Base-by-base conservation (phyloP, 352 stramenopile genomes). In the Pythium phragmiticola region DNA sequence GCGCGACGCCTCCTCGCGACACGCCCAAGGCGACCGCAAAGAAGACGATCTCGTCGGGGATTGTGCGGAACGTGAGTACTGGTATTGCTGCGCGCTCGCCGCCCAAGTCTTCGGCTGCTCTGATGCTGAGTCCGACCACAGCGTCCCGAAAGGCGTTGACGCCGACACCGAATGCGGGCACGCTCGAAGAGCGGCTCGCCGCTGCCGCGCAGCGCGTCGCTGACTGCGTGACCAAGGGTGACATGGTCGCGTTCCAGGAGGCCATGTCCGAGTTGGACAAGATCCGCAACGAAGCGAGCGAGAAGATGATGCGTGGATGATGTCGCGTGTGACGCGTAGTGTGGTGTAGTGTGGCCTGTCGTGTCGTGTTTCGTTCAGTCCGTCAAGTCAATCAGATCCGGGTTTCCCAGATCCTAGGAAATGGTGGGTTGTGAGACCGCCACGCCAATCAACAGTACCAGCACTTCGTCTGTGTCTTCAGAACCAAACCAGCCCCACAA, bases 201-300 rank as follows among this genome's bases (percentile, higher is more conserved):
- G 34, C 34, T 13, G 34, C 34, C 11, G 34, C 34, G 34, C 26
- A 46, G 65, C 75, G 65, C 34, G 81, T 94, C 19, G 82, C 85
- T 7, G 79, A 90, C 39, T 94, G 85, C 39, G 85, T 91, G 43
- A 75, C 72, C 47, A 90, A 89, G 48, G 78, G 81, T 33, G 83
- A 94, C 69, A 94, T 94, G 85, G 63, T 77, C 45, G 84, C 79
- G 36, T 94, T 92, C 75, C 78, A 94, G 65, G 74, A 80, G 19
- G 85, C 85, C 37, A 94, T 94, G 82, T 77, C 86, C 51, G 82
- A 92, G 62, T 67, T 94, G 23, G 85, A 92, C 54, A 84, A 72
- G 70, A 76, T 94, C 52, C 82, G 85, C 21, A 89, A 83, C 58
- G 85, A 94, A 65, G 82, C 82, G 39, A 94, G 69, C 65, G 64